Conservation (phyloP, 2,329 filamentous ascomycete species). For the Neofusicoccum laricinum region DNA sequence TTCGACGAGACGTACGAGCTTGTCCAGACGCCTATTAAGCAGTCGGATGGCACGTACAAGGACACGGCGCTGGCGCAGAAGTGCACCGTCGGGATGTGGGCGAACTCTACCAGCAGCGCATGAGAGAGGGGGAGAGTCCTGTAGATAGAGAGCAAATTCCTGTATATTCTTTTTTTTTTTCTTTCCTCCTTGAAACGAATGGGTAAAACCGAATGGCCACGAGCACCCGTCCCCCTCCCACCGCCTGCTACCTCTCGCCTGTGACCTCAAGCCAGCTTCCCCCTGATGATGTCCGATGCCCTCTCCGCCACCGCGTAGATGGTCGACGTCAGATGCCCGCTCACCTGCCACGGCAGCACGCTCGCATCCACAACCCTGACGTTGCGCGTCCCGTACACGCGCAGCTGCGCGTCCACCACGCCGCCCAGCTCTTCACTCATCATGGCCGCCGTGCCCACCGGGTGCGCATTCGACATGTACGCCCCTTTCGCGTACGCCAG, state of each 20-base stretch:
- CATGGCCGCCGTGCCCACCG: slow-evolving; percentile 35
- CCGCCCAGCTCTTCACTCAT: slow-evolving; percentile 29
- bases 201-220: no score
- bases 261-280: neutral
- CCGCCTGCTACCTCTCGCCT: no score
- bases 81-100: slow-evolving; percentile 24
- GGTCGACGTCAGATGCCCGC: slow-evolving; percentile 34
- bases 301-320: slow-evolving; percentile 38
- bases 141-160: no score
- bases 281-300: slow-evolving; percentile 25
- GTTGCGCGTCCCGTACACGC: slow-evolving; percentile 33
- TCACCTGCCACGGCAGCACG: slow-evolving; percentile 31
- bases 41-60: slow-evolving; percentile 19
- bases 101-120: slow-evolving; percentile 2
- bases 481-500: slow-evolving; percentile 22
- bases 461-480: slow-evolving; percentile 31
- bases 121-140: neutral
- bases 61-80: slow-evolving; percentile 22
- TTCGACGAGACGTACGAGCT: slow-evolving; percentile 28
- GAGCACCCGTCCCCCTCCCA: no score
- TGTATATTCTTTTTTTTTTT: no score
- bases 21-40: slow-evolving; percentile 24
- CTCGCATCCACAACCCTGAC: slow-evolving; percentile 39
- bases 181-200: no score
- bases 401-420: slow-evolving; percentile 31